Evolutionary conservation across 352 stramenopile genomes (phyloP), one percentile per base, ranked within the genome.

Genomic region (Blastocystis sp.): DNA sequence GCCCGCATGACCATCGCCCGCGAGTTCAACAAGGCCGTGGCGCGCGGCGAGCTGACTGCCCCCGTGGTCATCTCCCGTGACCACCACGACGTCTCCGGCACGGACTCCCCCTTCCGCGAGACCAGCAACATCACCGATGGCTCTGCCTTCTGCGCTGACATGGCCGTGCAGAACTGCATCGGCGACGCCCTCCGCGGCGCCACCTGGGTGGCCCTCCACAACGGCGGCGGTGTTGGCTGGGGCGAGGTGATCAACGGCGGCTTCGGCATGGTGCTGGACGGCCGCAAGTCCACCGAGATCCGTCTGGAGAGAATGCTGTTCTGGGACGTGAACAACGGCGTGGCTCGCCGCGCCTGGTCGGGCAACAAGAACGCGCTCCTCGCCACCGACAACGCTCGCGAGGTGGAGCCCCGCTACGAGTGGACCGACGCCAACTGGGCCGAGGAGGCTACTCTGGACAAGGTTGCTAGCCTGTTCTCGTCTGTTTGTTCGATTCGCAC

Each of bases 321-420:
- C 65, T 96, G 93, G 93, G 93, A 96, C 89, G 93, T 95, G 56
- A 95, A 95, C 92, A 95, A 95, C 89, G 93, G 93, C 59, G 92
- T 95, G 38, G 90, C 91, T 7, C 91, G 93, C 40, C 91, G 93
- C 53, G 92, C 92, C 9, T 95, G 93, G 93, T 92, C 91, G 1
- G 91, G 93, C 77, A 95, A 95, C 88, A 92, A 93, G 82, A 94
- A 95, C 77, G 93, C 93, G 2, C 90, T 91, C 56, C 93, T 95
- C 78, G 92, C 92, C 61, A 94, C 94, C 62, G 88, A 94, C 74
- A 92, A 92, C 59, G 93, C 94, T 84, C 95, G 95, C 92, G 91
- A 95, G 66, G 89, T 90, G 10, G 91, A 95, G 62, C 92, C 92
- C n/a, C 81, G 93, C 89, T 91, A 94, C 45, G 65, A 90, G 65